phyloP scores from a whole-genome alignment of 352 stramenopile genomes.

The Salisapilia sapeloensis region DNA sequence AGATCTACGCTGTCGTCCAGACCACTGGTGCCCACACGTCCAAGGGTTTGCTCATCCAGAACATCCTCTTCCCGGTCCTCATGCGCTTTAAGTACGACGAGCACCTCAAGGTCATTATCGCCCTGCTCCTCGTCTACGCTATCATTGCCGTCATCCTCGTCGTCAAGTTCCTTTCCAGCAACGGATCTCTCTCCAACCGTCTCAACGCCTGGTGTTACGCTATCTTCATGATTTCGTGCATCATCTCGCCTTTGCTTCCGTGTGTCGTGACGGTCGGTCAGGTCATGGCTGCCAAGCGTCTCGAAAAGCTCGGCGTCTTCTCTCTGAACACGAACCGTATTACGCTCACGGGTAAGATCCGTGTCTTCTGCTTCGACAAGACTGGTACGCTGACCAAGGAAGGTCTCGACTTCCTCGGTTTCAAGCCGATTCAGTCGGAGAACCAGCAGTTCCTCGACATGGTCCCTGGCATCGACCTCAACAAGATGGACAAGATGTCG shows the following conservation, averaged over 20 bases:
- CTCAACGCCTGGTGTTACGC: conserved; percentile 30
- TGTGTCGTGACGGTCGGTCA: conserved; percentile 24
- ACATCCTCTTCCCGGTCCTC: conserved; percentile 54
- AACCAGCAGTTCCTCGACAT: no score
- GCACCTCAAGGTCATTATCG: conserved; percentile 50
- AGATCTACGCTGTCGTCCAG: conserved; percentile 39
- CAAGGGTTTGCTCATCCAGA: conserved; percentile 56
- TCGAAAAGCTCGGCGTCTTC: conserved; percentile 14
- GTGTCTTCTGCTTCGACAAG: conserved; percentile 36
- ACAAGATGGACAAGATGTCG: no score
- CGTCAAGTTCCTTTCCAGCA: conserved; percentile 21
- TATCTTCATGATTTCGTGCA: conserved; percentile 29
- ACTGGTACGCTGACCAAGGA: conserved; percentile 39
- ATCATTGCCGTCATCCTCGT: conserved; percentile 24
- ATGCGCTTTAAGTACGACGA: conserved; percentile 80
- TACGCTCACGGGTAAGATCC: conserved; percentile 29
- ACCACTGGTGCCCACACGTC: conserved; percentile 51
- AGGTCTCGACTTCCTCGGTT: conserved; percentile 21
- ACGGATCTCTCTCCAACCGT: conserved; percentile 33
- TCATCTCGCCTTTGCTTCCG: conserved; percentile 26
- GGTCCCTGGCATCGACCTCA: no score
- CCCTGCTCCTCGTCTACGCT: conserved; percentile 37
- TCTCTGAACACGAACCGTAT: conserved; percentile 22
- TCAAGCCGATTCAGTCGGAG: conserved; percentile 1
- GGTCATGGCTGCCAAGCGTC: conserved; percentile 14